These are phyloP conservation scores for Blastobotrys robertii DNA, from an alignment of 805 yeast genomes.

Conservation along the genomic window DNA sequence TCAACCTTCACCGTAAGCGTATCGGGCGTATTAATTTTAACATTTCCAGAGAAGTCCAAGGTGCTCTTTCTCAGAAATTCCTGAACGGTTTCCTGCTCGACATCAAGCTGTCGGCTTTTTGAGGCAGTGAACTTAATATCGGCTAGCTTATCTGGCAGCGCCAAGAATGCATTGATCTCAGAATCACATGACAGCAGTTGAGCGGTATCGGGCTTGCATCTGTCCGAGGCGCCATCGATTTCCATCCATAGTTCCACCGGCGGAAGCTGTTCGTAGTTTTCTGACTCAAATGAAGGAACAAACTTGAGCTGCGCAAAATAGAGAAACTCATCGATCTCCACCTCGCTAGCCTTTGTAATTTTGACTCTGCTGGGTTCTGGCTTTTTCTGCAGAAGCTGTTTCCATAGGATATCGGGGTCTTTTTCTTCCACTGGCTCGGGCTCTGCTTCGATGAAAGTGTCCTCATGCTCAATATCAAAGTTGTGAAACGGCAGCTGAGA, in stretches of 20 bases:
- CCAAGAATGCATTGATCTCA: conserved; percentile 34
- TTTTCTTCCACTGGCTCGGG: neutral
- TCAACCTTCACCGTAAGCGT: conserved; percentile 31
- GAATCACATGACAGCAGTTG: conserved; percentile 37
- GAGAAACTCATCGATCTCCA: conserved; percentile 4
- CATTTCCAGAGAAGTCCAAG: conserved; percentile 34
- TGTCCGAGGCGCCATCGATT: conserved; percentile 23
- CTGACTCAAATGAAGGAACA: conserved; percentile 28
- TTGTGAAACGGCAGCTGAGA: conserved; percentile 17
- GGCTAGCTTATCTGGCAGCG: conserved; percentile 32
- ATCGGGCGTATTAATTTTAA: conserved; percentile 31
- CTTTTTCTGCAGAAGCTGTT: conserved; percentile 4
- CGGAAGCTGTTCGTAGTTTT: conserved; percentile 32
- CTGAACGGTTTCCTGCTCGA: conserved; percentile 35
- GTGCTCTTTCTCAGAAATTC: conserved; percentile 31
- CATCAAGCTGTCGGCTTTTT: conserved; percentile 22
- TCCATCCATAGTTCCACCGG: conserved; percentile 51
- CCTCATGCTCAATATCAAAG: conserved; percentile 16
- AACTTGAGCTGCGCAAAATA: conserved; percentile 38
- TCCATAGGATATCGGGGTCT: conserved; percentile 11
- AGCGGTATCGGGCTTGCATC: conserved; percentile 32
- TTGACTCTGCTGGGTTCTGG: conserved; percentile 2
- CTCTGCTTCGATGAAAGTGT: neutral
- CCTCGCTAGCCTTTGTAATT: conserved; percentile 1
- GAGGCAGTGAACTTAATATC: conserved; percentile 39